These are phyloP conservation scores for Chlamydomonas sphaeroides DNA, from an alignment of 139 green algal genomes.

Conservation along the genomic window DNA sequence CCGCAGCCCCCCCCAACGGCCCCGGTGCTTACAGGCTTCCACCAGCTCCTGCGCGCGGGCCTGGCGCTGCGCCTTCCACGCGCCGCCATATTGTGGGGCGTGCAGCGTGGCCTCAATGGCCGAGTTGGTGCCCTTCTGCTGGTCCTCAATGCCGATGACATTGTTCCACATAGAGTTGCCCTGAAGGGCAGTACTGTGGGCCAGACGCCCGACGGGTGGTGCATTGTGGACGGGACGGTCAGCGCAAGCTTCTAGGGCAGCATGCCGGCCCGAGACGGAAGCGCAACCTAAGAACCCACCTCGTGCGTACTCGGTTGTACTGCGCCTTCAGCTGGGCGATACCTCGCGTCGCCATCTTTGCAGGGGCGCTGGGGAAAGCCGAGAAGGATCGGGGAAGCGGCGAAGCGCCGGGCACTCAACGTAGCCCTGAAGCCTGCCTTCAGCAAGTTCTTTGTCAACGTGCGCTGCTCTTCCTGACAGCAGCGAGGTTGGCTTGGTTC, in stretches of 20 bases:
- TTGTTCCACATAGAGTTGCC: constrained; percentile 86
- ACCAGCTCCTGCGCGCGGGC: constrained; percentile 75
- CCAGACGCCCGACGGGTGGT: too few species aligned
- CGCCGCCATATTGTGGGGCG: constrained; percentile 63
- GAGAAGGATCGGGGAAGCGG: too few species aligned
- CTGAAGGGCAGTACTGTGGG: constrained; percentile 75
- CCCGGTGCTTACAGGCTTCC: constrained; percentile 10
- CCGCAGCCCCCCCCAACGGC: too few species aligned
- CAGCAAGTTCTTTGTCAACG: too few species aligned
- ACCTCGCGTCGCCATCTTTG: constrained; percentile 31
- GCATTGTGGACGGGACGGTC: too few species aligned
- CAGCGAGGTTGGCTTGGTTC: too few species aligned
- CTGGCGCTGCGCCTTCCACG: constrained; percentile 56
- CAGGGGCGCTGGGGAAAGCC: too few species aligned
- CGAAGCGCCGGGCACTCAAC: too few species aligned
- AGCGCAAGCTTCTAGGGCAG: neutral
- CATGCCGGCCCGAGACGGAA: neutral
- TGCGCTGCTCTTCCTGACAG: too few species aligned
- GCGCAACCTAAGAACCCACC: constrained; percentile 37
- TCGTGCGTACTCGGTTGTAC: constrained; percentile 79
- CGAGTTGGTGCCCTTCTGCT: constrained; percentile 73
- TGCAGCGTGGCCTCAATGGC: constrained; percentile 80
- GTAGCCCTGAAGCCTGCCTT: too few species aligned
- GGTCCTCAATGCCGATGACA: constrained; percentile 73
- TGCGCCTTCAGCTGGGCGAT: constrained; percentile 61